Percentiles rank a stretch among this genome's conserved stretches.
phyloP scores from a whole-genome alignment of 2,329 filamentous ascomycete species.

The Sclerotinia sclerotiorum region DNA sequence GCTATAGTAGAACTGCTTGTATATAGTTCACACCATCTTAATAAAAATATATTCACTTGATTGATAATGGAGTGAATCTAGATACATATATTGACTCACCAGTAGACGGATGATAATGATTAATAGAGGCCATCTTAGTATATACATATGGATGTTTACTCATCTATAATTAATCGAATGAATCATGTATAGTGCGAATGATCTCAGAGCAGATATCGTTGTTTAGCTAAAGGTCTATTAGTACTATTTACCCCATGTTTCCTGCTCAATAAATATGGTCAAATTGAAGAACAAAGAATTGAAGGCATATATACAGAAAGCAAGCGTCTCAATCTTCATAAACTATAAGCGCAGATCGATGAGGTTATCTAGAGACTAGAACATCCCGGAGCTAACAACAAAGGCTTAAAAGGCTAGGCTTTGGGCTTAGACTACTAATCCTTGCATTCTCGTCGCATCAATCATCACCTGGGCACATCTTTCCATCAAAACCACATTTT shows the following conservation, averaged over 20 bases:
- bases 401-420: slow-evolving; percentile 20
- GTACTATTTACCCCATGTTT: too few relatives aligned
- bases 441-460: slow-evolving; percentile 20
- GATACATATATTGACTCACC: neutral
- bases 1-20: too few relatives aligned
- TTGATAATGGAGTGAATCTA: too few relatives aligned
- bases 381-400: slow-evolving; percentile 19
- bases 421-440: neutral
- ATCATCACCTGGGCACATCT: slow-evolving; percentile 14
- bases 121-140: neutral
- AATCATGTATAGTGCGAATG: neutral
- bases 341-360: neutral
- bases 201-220: neutral
- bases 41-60: too few relatives aligned
- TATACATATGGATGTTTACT: neutral
- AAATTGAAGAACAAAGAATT: neutral
- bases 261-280: neutral
- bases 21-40: too few relatives aligned
- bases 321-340: neutral
- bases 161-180: neutral
- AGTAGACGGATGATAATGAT: neutral
- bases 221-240: neutral
- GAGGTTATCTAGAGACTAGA: slow-evolving; percentile 3
- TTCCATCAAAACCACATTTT: slow-evolving; percentile 9
- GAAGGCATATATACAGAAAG: neutral